Base-by-base conservation (phyloP, 352 stramenopile species). In the Pythium myriotylum region DNA sequence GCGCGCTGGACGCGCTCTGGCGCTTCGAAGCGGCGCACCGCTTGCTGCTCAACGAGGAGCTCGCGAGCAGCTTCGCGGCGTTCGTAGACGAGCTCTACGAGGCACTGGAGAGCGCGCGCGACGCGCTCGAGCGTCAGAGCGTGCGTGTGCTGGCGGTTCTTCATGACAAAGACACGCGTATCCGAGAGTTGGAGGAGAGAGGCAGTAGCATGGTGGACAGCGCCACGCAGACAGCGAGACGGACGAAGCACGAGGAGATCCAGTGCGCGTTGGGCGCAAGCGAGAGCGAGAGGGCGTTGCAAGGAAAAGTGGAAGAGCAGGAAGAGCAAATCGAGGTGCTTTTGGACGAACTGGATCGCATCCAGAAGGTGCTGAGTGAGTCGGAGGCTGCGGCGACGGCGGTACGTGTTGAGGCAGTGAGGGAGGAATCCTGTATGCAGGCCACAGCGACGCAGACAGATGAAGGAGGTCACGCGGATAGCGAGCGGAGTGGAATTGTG, bases 261-360 rank as follows among this genome's bases (percentile, higher is more conserved):
- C 58, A 68, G 51, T 49, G 53, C 37, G 35, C 51, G 3, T 5
- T 23, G 10, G 22, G 45, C 1, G 22, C 16, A 0, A 20, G 16
- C 2, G 48, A 52, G 17, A 9, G 23, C 23, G 19, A 12, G 4
- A 17, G 46, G 12, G 26, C 42, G 50, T 23, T 72, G 43, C 42
- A 41, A 4, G 1, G 24, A n/a, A 26, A 39, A 42, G 26, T 75
- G 22, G 22, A 56, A 2, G 64, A 73, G 39, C 55, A 70, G 20
- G 41, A 62, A 12, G 59, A 71, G 32, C 64, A 76, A 35, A 70
- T 76, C 43, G 60, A 73, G 2, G 68, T 76, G 50, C 46, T 76
- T 20, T 39, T 73, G 35, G 68, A 76, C 52, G 68, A 76, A 22
- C 49, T 76, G 16, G 59, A 76, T 23, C 56, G 33, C 8, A 6